These are phyloP conservation scores for Gossypium schwendimanii DNA, from an alignment of 441 rosid genomes.

Conservation along the genomic window DNA sequence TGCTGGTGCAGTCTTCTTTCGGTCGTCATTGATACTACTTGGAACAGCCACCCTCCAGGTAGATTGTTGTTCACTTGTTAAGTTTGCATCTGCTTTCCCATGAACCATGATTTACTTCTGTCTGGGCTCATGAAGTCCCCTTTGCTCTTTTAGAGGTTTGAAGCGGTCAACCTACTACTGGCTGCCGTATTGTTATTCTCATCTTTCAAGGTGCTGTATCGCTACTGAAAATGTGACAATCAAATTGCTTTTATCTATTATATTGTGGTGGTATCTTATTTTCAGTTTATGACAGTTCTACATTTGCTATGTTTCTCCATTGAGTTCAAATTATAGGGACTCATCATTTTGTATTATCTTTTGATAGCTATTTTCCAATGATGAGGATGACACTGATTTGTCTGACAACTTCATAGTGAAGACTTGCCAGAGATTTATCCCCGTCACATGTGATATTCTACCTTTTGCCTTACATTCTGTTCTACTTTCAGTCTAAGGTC, in stretches of 20 bases:
- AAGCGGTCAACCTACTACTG: conserved; percentile 67
- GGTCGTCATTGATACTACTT: conserved; percentile 61
- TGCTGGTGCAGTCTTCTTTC: conserved; percentile 79
- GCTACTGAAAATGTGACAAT: conserved; percentile 12
- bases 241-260: not conserved
- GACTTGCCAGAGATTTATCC: conserved; percentile 89
- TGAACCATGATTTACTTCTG: not conserved
- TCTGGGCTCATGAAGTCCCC: conserved; percentile 2
- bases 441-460: conserved; percentile 64
- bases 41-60: conserved; percentile 95
- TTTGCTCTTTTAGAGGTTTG: conserved; percentile 56
- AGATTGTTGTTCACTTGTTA: conserved; percentile 8
- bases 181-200: conserved; percentile 79
- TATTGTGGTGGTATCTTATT: not conserved
- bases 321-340: not conserved
- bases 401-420: conserved; percentile 81
- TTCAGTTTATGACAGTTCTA: not conserved
- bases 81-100: not conserved
- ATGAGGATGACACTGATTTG: conserved; percentile 74
- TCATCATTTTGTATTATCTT: conserved; percentile 11
- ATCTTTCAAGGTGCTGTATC: conserved; percentile 61
- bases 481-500: not conserved
- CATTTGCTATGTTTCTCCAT: conserved; percentile 8
- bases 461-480: not conserved
- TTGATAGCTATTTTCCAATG: conserved; percentile 61